Base-by-base conservation (phyloP, 2,329 filamentous ascomycete species). In the Colletotrichum shisoi region DNA sequence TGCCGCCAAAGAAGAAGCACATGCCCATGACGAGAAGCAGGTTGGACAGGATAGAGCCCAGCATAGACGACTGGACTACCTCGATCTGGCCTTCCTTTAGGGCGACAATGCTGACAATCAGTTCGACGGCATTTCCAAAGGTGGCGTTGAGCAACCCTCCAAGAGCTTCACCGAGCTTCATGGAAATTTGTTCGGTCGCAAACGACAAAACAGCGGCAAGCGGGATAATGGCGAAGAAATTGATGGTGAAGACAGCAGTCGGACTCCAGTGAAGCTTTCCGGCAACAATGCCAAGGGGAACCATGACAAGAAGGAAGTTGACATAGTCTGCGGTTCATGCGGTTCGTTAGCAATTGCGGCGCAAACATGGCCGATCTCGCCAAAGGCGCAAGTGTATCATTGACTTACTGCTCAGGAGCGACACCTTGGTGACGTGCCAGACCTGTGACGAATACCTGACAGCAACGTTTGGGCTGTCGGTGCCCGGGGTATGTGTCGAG, bases 21-120 rank as follows among this genome's bases (percentile, higher is more conserved):
- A 91, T 92, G 72, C 91, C 90, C 75, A 93, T 85, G 53, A 93
- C 94, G 24, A 98, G 87, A 8, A 98, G 85, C 71, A 97, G 89
- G 79, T 98, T 98, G 71, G 94, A 97, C 45, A 98, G 84, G 72
- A 98, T 96, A 74, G 92, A 96, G 54, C 95, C 94, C 40, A 98
- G 88, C 94, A 98, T 98, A 70, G 93, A 96, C 21, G 94, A 91
- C 80, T 98, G 95, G n/a, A 98, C 94, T 71, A 98, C 94, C 73
- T 94, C 89, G 75, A 97, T 96, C 80, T 98, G 91, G 70, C 89
- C 88, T 72, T 95, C 88, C 71, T 84, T 87, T 52, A 99, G 85
- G 19, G 95, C 95, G 70, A 98, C 91, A 72, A 98, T 94, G 77
- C 92, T 96, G 76, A 96, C 91, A 80, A 92, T 93, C 70, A 94